Evolutionary conservation across 2,329 filamentous ascomycete genomes (phyloP), one percentile per base, ranked within the genome.

Genomic region (Blastomyces emzantsi): DNA sequence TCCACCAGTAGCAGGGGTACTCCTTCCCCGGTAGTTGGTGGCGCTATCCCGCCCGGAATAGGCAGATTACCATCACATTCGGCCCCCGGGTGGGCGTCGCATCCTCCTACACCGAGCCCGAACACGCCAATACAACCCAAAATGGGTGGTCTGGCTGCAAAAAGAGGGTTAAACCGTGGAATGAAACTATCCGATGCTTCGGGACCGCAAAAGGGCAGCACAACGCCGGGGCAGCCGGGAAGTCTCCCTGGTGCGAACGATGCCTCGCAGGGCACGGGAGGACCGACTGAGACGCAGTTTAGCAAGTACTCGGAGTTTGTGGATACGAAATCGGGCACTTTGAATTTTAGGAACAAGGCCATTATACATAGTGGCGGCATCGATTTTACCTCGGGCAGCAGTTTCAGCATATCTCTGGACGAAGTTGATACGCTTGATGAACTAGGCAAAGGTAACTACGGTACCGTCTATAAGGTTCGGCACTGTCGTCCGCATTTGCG

Each of bases 391-490:
- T 92, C 89, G 64, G 94, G 94, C 2, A 89, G 88, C 62, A 91
- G 87, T 22, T 97, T 99, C 76, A 91, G 84, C 71, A 97, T 99
- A 72, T 97, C 93, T 3, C 81, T 99, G 52, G 93, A 99, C 72
- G 93, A 99, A 75, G 90, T 99, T 6, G 91, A 97, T 70, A 93
- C 90, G 1, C 74, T 97, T 64, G 91, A 93, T 66, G 94, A 99
- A 78, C 80, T 99, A 15, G 94, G 94, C 57, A 99, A 97, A 77
- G 94, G 94, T 51, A 99, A 99, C 74, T 99, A 99, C 71, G 94
- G 94, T 65, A 97, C 93, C 1, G 94, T 99, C 3, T 97, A 96
- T 82, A 97, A 94, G 76, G 94, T 97, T 64, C 86, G 88, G 70
- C 94, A 99, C 77, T 86, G 89, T 63, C 87, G 91, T 71, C 85